Evolutionary conservation across 2,329 filamentous ascomycete genomes (phyloP).

Genomic region (Lizonia empirigonia): DNA sequence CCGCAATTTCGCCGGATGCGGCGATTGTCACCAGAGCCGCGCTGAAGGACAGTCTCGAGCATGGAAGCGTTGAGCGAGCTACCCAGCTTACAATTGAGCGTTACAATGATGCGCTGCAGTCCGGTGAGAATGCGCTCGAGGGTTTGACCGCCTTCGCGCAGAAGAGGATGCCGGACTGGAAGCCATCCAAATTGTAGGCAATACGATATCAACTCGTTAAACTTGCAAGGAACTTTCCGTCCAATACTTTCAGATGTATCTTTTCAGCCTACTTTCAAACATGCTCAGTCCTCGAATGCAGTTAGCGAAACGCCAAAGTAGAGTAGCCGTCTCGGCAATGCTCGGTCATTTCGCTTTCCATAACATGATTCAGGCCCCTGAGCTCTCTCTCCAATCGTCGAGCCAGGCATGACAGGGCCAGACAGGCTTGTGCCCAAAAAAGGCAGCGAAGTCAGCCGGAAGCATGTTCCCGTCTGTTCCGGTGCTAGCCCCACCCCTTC

Average conservation of each 20-base stretch:
- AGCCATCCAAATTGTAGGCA: constrained; percentile 54
- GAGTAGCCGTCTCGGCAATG: constrained; percentile 10
- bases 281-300: not conserved
- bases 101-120: constrained; percentile 50
- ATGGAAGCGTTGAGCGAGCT: constrained; percentile 45
- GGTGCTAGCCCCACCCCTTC: constrained; percentile 22
- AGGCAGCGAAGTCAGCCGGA: constrained; percentile 2
- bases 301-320: not conserved
- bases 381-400: not conserved
- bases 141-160: constrained; percentile 59
- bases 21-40: constrained; percentile 47
- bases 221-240: not conserved
- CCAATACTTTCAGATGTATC: not conserved
- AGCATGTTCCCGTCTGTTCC: constrained; percentile 1
- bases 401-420: constrained; percentile 3
- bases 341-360: constrained; percentile 17
- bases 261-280: not conserved
- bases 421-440: constrained; percentile 3
- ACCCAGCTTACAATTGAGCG: constrained; percentile 51
- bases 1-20: constrained; percentile 45
- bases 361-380: not conserved
- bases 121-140: constrained; percentile 57
- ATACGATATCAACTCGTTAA: not conserved
- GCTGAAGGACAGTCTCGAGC: constrained; percentile 43
- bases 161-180: constrained; percentile 58